A percentile compares a stretch with the other conserved stretches of the same genome.
These are phyloP conservation scores for Trichoderma sp. DNA, from an alignment of 2,329 filamentous ascomycete genomes.

Conservation along the genomic window DNA sequence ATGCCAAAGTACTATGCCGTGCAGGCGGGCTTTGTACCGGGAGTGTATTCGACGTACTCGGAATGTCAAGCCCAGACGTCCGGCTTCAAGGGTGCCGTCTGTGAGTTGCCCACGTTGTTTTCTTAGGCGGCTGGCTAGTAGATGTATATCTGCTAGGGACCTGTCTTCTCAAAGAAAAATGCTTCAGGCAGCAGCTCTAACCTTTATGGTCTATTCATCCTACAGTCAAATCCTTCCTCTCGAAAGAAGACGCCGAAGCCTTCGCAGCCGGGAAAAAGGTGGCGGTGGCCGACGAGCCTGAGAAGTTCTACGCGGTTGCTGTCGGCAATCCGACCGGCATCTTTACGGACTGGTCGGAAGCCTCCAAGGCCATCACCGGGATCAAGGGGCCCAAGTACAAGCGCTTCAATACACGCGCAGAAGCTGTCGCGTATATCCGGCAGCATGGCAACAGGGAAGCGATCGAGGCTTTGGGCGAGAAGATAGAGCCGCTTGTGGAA, in stretches of 20 bases:
- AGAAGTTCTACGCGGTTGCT: constrained; percentile 63
- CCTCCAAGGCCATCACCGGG: constrained; percentile 71
- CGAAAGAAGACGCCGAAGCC: constrained; percentile 72
- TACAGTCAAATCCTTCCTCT: constrained; percentile 78
- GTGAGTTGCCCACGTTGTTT: constrained; percentile 52
- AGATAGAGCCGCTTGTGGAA: constrained; percentile 28
- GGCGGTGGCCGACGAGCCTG: constrained; percentile 45
- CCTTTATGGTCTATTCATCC: not conserved
- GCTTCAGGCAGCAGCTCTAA: constrained; percentile 12
- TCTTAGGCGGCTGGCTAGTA: not conserved
- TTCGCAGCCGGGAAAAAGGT: constrained; percentile 66
- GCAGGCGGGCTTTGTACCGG: constrained; percentile 56
- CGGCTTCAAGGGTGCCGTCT: constrained; percentile 65
- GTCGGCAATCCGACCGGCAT: constrained; percentile 61
- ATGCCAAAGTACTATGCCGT: constrained; percentile 66
- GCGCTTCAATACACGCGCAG: constrained; percentile 66
- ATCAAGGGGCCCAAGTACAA: constrained; percentile 71
- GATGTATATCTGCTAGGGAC: too few relatives aligned
- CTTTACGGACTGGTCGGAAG: constrained; percentile 67
- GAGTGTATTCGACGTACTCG: constrained; percentile 64
- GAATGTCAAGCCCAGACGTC: constrained; percentile 63
- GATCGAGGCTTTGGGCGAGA: constrained; percentile 45
- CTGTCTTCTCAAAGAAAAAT: not conserved
- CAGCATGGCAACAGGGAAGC: constrained; percentile 50
- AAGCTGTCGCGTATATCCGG: constrained; percentile 77